Base-by-base conservation (phyloP, 2,329 filamentous ascomycete species). In the Fusarium torreyae region DNA sequence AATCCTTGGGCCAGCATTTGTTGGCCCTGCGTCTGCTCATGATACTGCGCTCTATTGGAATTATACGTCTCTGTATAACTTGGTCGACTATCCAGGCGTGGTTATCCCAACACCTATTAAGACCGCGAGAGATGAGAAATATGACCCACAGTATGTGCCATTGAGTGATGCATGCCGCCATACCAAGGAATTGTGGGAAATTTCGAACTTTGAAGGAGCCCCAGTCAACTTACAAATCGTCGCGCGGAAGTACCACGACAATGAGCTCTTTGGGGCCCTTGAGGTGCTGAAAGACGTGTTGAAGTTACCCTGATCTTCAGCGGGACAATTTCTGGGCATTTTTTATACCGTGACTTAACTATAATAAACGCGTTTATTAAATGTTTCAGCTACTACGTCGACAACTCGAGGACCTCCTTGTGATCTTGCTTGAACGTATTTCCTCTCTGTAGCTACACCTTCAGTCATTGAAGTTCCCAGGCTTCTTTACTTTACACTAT, bases 1-100 rank as follows among this genome's bases (percentile, higher is more conserved):
- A 10, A 44, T 66, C 1, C 36, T 66, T 11, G 51, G 46, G 18
- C 63, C 63, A 2, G 34, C 58, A 20, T 53, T 40, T 3, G 20
- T 67, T 1, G 63, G 63, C 3, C 53, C 59, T 0, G 59, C 63
- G 13, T 53, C 51, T 39, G 40, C 43, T 10, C 45, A 50, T 17
- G 48, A 53, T 5, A 51, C 60, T 6, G 52, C 3, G 82, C 83
- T 84, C 42, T 89, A 69, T 79, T 91, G 88, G 88, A 83, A 83
- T 2, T 92, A 92, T 68, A 90, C 87, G 0, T 80, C 83, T 2
- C 84, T 88, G 63, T 92, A 88, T 87, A 92, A 92, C 73, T 68
- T 91, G 51, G 81, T 92, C 6, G 89, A 92, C 74, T 90, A 90
- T 76, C 87, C 89, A 2, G 84, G 82, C 5, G 74, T 86, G 2